Conservation (phyloP, 1,284 basidiomycete genomes). For the Cutaneotrichosporon dermatis region DNA sequence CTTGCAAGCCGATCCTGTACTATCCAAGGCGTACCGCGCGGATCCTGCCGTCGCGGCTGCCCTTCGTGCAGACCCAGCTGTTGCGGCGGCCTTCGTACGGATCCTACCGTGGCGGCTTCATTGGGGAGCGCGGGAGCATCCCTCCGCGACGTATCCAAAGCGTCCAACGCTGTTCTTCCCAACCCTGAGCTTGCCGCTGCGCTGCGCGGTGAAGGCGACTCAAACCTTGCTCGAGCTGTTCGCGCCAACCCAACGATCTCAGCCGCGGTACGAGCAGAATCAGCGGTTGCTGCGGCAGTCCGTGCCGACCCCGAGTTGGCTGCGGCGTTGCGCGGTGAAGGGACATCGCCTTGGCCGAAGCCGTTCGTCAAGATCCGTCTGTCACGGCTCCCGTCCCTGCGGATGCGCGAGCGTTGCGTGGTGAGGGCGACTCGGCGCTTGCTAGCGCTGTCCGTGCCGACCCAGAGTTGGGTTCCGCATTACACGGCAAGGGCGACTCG, state of each 20-base stretch:
- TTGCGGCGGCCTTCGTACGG: background rate
- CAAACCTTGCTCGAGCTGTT: background rate
- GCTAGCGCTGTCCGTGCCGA: background rate
- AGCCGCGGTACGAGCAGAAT: background rate
- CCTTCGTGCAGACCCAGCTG: slow-evolving; percentile 1
- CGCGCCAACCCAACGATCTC: background rate
- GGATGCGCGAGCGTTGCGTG: background rate
- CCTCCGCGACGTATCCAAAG: background rate
- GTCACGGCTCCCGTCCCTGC: background rate
- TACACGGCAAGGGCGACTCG: background rate
- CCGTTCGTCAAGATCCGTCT: background rate
- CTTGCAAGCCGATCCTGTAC: background rate
- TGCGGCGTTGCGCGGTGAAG: slow-evolving; percentile 1
- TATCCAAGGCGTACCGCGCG: background rate
- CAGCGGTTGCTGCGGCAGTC: background rate
- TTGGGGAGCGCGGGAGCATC: background rate
- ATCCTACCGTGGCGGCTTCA: background rate
- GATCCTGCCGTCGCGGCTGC: background rate
- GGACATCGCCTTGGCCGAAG: background rate
- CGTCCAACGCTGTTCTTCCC: background rate
- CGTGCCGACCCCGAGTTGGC: slow-evolving; percentile 1
- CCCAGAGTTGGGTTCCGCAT: background rate
- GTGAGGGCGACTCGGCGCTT: background rate
- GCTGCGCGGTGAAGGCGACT: background rate
- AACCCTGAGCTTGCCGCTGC: background rate